Percentiles rank a stretch among this genome's conserved stretches.
These are phyloP conservation scores for Yamadazyma buinensis DNA, from an alignment of 1,139 yeast species.

Conservation along the genomic window DNA sequence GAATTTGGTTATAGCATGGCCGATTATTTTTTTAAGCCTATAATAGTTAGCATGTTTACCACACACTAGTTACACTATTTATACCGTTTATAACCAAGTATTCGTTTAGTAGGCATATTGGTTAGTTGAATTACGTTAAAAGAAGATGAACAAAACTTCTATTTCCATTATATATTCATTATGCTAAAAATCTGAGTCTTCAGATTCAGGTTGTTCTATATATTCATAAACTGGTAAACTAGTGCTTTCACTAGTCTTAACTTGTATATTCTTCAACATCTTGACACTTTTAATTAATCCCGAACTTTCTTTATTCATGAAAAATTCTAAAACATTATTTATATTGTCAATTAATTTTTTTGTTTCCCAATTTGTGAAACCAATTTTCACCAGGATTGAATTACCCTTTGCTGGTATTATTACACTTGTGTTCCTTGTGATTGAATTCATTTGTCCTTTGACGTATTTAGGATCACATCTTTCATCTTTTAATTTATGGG, in stretches of 20 bases:
- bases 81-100: no score
- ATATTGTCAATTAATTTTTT: conserved; percentile 49
- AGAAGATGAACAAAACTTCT: no score
- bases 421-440: conserved; percentile 56
- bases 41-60: no score
- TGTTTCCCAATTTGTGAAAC: conserved; percentile 43
- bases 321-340: conserved; percentile 50
- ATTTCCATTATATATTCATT: no score
- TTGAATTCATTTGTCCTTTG: conserved; percentile 55
- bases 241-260: conserved; percentile 62
- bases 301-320: conserved; percentile 52
- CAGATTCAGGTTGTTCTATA: conserved; percentile 18
- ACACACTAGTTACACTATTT: no score
- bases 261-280: conserved; percentile 47
- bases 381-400: conserved; percentile 49
- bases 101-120: no score
- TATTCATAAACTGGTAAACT: conserved; percentile 44
- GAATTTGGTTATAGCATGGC: no score
- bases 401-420: conserved; percentile 58
- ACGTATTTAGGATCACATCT: conserved; percentile 61
- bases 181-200: conserved; percentile 7
- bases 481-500: conserved; percentile 46
- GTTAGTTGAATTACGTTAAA: no score
- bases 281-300: conserved; percentile 45
- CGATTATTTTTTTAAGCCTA: no score